Percentiles rank a stretch among this genome's conserved stretches.
Conservation (phyloP, 2,329 filamentous ascomycete species). For the Penicillium sp. region DNA sequence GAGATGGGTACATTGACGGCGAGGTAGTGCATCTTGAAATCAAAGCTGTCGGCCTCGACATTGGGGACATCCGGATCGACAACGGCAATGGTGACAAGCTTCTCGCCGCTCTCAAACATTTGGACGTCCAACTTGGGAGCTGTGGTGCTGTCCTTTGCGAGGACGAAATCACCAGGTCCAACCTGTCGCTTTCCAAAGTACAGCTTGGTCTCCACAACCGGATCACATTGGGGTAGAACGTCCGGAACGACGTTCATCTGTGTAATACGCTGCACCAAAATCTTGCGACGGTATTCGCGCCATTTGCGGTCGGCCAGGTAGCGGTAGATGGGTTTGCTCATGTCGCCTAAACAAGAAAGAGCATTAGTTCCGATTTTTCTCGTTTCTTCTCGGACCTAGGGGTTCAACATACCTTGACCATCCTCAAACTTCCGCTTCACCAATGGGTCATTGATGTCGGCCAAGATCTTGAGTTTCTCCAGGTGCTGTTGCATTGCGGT, state of each 20-base stretch:
- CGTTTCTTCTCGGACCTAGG: neutral
- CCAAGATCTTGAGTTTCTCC: slow-evolving; percentile 79
- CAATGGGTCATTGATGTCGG: slow-evolving; percentile 91
- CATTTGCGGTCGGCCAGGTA: slow-evolving; percentile 85
- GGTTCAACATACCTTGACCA: slow-evolving; percentile 66
- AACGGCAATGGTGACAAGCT: slow-evolving; percentile 80
- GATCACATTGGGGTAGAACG: slow-evolving; percentile 76
- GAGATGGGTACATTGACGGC: slow-evolving; percentile 71
- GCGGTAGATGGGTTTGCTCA: slow-evolving; percentile 95
- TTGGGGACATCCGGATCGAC: slow-evolving; percentile 90
- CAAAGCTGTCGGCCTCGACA: slow-evolving; percentile 71
- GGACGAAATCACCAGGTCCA: slow-evolving; percentile 74
- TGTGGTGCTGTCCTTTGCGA: slow-evolving; percentile 70
- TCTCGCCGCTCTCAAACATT: slow-evolving; percentile 77
- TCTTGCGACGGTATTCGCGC: slow-evolving; percentile 75
- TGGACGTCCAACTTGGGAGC: slow-evolving; percentile 78
- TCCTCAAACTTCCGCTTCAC: slow-evolving; percentile 96
- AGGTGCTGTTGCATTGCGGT: slow-evolving; percentile 69
- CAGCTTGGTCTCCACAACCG: slow-evolving; percentile 76
- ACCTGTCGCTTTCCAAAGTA: slow-evolving; percentile 72
- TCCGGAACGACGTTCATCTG: slow-evolving; percentile 90
- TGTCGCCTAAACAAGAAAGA: slow-evolving; percentile 65
- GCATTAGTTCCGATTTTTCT: slow-evolving; percentile 8
- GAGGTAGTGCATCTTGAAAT: slow-evolving; percentile 82
- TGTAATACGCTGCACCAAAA: slow-evolving; percentile 80